Conservation (phyloP, 2,329 filamentous ascomycete genomes). For the Herpotrichia juniperi region DNA sequence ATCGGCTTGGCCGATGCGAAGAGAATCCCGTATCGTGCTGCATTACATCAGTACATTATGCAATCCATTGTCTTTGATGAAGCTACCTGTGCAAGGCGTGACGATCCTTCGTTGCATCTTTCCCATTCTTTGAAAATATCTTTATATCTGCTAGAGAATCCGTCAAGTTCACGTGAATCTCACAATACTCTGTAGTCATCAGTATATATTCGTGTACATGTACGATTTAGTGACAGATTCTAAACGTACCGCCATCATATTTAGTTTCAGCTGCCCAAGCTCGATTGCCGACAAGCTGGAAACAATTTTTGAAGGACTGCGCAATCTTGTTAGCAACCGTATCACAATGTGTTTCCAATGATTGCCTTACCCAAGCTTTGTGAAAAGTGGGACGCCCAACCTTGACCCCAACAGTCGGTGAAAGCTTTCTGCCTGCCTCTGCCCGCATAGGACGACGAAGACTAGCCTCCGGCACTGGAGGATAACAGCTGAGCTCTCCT, state of each 20-base stretch:
- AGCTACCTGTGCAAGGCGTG: slow-evolving; percentile 56
- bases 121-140: slow-evolving; percentile 92
- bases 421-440: slow-evolving; percentile 46
- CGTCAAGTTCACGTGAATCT: slow-evolving; percentile 78
- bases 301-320: slow-evolving; percentile 71
- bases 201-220: neutral
- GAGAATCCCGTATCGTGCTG: slow-evolving; percentile 66
- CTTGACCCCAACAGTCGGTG: slow-evolving; percentile 51
- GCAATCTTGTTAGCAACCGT: neutral
- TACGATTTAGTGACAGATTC: too few relatives aligned
- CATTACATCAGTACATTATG: too few relatives aligned
- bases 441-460: slow-evolving; percentile 40
- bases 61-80: too few relatives aligned
- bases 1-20: slow-evolving; percentile 64
- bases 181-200: slow-evolving; percentile 71
- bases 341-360: neutral
- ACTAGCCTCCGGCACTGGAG: slow-evolving; percentile 40
- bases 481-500: slow-evolving; percentile 46
- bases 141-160: slow-evolving; percentile 65
- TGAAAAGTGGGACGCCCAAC: slow-evolving; percentile 52
- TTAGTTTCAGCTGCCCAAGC: slow-evolving; percentile 80
- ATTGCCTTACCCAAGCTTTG: slow-evolving; percentile 47
- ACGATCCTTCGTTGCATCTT: slow-evolving; percentile 81
- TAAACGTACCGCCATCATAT: slow-evolving; percentile 66
- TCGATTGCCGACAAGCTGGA: slow-evolving; percentile 65